phyloP scores from a whole-genome alignment of 83 land plant genomes.

The Picea mariana region DNA sequence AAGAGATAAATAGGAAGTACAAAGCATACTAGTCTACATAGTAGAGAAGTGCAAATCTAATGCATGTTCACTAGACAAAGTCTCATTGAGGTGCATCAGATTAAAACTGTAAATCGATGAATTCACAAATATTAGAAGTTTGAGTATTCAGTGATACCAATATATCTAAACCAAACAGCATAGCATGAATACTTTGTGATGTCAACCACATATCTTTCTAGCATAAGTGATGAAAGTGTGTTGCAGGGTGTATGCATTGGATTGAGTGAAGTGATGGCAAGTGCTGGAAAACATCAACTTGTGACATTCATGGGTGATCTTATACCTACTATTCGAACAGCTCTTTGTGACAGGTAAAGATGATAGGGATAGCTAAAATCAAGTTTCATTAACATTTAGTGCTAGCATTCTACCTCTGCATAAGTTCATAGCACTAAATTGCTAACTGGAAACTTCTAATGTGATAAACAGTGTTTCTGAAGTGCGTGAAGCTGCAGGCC shows the following conservation, averaged over 20 bases:
- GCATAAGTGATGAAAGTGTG: neutral
- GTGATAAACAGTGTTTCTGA: conserved; percentile 54
- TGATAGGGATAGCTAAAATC: neutral
- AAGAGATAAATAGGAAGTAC: too few species aligned
- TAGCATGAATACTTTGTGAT: neutral
- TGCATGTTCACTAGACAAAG: too few species aligned
- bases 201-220: neutral
- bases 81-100: neutral
- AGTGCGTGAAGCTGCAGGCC: conserved; percentile 97
- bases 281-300: conserved; percentile 85
- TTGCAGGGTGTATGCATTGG: conserved; percentile 98
- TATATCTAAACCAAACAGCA: neutral
- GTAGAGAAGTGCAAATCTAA: too few species aligned
- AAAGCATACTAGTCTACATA: too few species aligned
- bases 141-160: neutral
- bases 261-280: conserved; percentile 97
- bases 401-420: too few species aligned
- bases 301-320: conserved; percentile 89
- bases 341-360: conserved; percentile 95
- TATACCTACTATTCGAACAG: conserved; percentile 94
- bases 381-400: neutral
- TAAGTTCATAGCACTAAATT: neutral
- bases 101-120: neutral
- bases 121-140: neutral
- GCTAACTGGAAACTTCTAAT: neutral